Conservation (phyloP, 129 eudicot genomes). For the sunflower (Helianthus annuus) region HanXRQr2.0-SUNRISE NC_035433.2:116144889-116145388, state of each 20-base stretch:
- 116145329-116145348: conserved; percentile 73
- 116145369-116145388: conserved; percentile 90
- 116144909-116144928: too few relatives aligned
- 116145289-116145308: conserved; percentile 80
- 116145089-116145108: conserved; percentile 29
- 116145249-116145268: conserved; percentile 48
- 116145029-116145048: too few relatives aligned
- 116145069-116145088: neutral
- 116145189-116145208: neutral
- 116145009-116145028: too few relatives aligned
- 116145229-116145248: neutral
- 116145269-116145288: conserved; percentile 84
- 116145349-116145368: conserved; percentile 91
- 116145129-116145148: neutral
- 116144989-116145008: too few relatives aligned
- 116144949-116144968: too few relatives aligned
- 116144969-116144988: too few relatives aligned
- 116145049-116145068: too few relatives aligned
- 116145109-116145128: neutral
- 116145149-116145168: neutral
- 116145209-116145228: neutral
- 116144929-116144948: too few relatives aligned
- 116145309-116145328: conserved; percentile 74
- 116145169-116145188: neutral
- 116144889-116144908: neutral